Conservation (phyloP, 169 alveolate species). For the Ichthyophthirius multifiliis region DNA sequence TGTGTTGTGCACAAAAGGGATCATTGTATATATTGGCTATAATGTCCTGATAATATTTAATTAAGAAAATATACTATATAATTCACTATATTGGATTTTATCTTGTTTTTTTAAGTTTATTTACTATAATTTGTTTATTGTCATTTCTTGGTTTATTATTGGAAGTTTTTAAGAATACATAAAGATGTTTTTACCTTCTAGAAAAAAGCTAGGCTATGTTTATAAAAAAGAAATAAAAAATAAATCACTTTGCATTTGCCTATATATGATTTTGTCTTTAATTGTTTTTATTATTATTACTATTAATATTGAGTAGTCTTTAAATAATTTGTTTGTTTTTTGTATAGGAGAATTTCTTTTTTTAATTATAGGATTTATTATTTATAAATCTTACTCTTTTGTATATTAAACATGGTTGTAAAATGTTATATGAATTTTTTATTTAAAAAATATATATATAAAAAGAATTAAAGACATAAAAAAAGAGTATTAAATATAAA, state of each 20-base stretch:
- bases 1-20: not conserved
- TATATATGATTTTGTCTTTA: not conserved
- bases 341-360: not conserved
- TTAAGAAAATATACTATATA: not conserved
- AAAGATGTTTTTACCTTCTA: not conserved
- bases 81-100: not conserved
- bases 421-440: not conserved
- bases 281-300: not conserved
- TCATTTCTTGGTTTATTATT: not conserved
- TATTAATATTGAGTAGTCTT: not conserved
- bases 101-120: not conserved
- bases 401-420: not conserved
- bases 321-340: not conserved
- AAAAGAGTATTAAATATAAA: too few relatives aligned
- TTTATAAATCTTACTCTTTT: not conserved
- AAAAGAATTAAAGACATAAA: too few relatives aligned
- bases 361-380: not conserved
- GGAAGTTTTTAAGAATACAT: not conserved
- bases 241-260: not conserved
- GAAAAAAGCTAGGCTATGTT: not conserved
- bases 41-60: not conserved
- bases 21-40: not conserved
- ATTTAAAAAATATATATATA: too few relatives aligned
- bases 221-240: not conserved
- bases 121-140: not conserved